These are phyloP conservation scores for Fusarium hostae DNA, from an alignment of 2,329 filamentous ascomycete genomes.

Conservation along the genomic window DNA sequence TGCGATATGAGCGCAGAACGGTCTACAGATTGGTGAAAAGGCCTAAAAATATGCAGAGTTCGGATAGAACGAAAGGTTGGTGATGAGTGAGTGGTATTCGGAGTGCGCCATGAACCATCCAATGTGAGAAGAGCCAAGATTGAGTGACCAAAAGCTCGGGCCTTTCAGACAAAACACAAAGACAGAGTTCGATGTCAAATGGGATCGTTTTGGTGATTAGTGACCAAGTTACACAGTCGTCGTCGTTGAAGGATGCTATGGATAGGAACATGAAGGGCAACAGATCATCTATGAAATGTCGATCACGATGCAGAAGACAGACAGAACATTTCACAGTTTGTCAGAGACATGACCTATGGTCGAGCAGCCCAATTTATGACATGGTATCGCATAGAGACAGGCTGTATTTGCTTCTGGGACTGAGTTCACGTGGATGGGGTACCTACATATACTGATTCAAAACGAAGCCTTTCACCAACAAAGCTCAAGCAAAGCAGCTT, in stretches of 20 bases:
- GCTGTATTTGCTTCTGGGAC: not conserved
- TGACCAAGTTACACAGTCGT: not conserved
- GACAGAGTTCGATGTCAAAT: rapidly evolving
- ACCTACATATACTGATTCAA: not conserved
- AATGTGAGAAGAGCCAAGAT: not conserved
- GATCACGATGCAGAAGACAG: not conserved
- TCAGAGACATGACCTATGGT: no score
- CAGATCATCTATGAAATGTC: not conserved
- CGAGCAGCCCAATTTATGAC: rapidly evolving
- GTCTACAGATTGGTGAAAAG: rapidly evolving
- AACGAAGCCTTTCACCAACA: not conserved
- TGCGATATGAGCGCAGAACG: rapidly evolving
- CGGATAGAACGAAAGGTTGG: not conserved
- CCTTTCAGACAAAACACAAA: rapidly evolving
- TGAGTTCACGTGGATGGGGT: rapidly evolving
- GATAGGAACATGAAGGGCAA: not conserved
- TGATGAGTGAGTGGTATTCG: not conserved
- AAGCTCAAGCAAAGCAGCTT: constrained; percentile 26
- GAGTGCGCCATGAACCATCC: not conserved
- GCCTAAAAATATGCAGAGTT: rapidly evolving
- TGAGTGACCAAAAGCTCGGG: rapidly evolving
- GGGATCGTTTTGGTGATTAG: not conserved
- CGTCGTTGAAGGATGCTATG: not conserved
- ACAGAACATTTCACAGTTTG: not conserved
- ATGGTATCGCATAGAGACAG: rapidly evolving